These are phyloP conservation scores for Lachancea kluyveri DNA, from an alignment of 805 yeast species.

Conservation along the genomic window DNA sequence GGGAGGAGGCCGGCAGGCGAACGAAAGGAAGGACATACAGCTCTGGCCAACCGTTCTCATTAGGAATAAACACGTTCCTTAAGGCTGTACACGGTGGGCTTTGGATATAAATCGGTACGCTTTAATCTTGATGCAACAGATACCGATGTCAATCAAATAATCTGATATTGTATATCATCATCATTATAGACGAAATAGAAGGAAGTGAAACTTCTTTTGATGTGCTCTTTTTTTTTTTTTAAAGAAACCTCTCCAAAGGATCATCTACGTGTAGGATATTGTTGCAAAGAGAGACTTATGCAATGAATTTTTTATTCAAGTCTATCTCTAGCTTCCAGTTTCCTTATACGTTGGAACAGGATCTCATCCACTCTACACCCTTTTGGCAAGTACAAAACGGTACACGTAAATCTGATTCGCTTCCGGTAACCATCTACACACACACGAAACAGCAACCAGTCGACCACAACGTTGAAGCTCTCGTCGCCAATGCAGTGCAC, in stretches of 20 bases:
- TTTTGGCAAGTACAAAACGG: constrained; percentile 27
- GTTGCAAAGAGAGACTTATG: not conserved
- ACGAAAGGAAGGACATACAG: too few species aligned
- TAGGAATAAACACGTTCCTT: too few species aligned
- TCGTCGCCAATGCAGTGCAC: constrained; percentile 22
- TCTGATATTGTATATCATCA: not conserved
- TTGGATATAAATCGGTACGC: too few species aligned
- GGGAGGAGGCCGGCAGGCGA: too few species aligned
- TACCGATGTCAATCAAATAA: too few species aligned
- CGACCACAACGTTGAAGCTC: constrained; percentile 14
- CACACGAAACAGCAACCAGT: constrained; percentile 8
- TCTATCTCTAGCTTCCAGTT: constrained; percentile 28
- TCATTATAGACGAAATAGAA: not conserved
- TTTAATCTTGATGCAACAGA: too few species aligned
- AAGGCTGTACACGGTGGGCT: too few species aligned
- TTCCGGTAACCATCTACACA: constrained; percentile 25
- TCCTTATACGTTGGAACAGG: constrained; percentile 24
- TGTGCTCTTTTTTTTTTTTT: too few species aligned
- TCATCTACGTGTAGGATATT: too few species aligned
- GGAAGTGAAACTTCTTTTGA: not conserved
- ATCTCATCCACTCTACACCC: constrained; percentile 17
- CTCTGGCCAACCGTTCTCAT: too few species aligned
- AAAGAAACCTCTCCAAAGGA: too few species aligned
- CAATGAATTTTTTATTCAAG: constrained; percentile 29
- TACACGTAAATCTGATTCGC: constrained; percentile 22